Evolutionary conservation across 139 green algal species (phyloP), one percentile per base, ranked within the genome.

Genomic region (Astrephomene gubernaculifera): DNA sequence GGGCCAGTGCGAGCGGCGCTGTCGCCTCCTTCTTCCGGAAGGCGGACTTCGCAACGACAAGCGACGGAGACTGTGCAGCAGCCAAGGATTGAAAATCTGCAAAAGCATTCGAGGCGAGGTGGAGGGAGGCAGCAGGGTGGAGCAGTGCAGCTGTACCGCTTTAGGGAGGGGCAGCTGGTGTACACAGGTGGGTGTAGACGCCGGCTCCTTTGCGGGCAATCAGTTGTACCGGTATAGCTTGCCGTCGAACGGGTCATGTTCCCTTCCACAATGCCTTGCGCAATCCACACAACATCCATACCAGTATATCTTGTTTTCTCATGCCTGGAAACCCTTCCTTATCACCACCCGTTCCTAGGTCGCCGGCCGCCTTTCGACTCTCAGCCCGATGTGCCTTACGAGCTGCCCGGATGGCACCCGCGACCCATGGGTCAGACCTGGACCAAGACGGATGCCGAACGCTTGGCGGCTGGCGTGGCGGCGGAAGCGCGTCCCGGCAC

Each of bases 391-490:
- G 33, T 14, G n/a, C n/a, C 31, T 10, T 85, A 85, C 79, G n/a
- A 38, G 14, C 60, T 85, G 43, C 79, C 64, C 9, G 41, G 41
- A 2, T 31, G n/a, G 52, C 61, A 74, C 35, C 25, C 35, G 25
- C 52, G 53, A 53, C 74, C 74, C 54, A 54, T 82, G 74, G 74
- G 74, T 63, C 36, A 70, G 12, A 14, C 74, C 36, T 71, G 65
- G 68, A 87, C 70, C 38, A 72, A 87, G 69, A 2, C 35, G 57
- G 31, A 54, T 27, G 82, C 82, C 22, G 68, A 82, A 43, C 70
- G 71, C 3, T 29, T 87, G 43, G 82, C 82, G n/a, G 70, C 52
- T 21, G 39, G 27, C 27, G 57, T 82, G 43, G 45, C 75, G 41
- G 27, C 29, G 29, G 71, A 38, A 1, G 41, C 4, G 1, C 63